A percentile compares a stretch with the other conserved stretches of the same genome.
Evolutionary conservation across 2,329 filamentous ascomycete genomes (phyloP).

Genomic region (Paecilomyces sp.): DNA sequence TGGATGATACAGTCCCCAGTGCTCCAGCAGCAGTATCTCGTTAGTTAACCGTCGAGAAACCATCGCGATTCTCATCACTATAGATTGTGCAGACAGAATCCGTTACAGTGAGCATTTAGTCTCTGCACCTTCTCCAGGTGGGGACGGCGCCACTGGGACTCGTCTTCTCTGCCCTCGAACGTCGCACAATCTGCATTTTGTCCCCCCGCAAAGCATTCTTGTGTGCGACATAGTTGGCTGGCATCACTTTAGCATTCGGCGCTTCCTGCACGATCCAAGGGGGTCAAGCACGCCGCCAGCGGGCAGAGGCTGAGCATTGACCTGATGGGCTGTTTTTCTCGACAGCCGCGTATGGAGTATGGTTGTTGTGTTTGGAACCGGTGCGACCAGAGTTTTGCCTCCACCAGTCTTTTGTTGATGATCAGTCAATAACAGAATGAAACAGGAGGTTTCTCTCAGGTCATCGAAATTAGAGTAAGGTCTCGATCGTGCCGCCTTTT

Average conservation of each 20-base stretch:
- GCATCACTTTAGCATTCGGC: neutral
- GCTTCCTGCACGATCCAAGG: neutral
- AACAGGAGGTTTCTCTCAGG: neutral
- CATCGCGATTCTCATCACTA: neutral
- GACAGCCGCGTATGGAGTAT: neutral
- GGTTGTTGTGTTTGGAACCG: neutral
- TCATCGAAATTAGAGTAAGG: neutral
- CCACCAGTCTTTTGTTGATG: neutral
- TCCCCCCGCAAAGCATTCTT: neutral
- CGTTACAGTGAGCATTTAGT: neutral
- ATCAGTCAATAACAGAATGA: neutral
- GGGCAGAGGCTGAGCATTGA: neutral
- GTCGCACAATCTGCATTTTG: neutral
- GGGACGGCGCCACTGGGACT: neutral
- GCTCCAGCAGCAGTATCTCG: neutral
- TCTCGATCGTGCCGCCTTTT: neutral
- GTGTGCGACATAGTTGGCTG: neutral
- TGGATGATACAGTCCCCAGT: neutral
- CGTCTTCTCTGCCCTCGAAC: neutral
- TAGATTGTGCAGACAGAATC: neutral
- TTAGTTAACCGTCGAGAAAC: neutral
- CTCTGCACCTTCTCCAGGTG: neutral
- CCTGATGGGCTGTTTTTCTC: neutral
- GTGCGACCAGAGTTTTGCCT: neutral
- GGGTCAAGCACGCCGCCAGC: neutral